These are phyloP conservation scores for Leccinum arenicola DNA, from an alignment of 768 basidiomycete species.

Conservation along the genomic window DNA sequence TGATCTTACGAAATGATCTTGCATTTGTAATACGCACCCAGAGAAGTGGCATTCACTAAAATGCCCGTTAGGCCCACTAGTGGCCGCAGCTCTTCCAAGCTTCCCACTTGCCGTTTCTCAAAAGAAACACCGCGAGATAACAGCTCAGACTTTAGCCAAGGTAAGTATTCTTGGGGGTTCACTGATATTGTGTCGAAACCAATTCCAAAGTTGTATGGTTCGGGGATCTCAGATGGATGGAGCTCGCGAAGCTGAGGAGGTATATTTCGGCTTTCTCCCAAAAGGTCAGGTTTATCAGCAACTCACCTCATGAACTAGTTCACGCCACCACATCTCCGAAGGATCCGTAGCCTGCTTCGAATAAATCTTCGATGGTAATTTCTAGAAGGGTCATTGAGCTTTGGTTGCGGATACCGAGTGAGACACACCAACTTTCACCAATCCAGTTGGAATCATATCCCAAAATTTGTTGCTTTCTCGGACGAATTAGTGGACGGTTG, in stretches of 20 bases:
- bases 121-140: conserved; percentile 41
- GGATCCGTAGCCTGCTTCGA: conserved; percentile 15
- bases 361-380: conserved; percentile 38
- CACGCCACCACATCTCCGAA: conserved; percentile 37
- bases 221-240: conserved; percentile 34
- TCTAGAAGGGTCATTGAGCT: conserved; percentile 24
- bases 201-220: conserved; percentile 36
- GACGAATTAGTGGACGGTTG: conserved; percentile 5
- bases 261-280: not conserved
- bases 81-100: conserved; percentile 46
- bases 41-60: conserved; percentile 56
- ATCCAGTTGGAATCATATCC: conserved; percentile 43
- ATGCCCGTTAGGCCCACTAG: conserved; percentile 35
- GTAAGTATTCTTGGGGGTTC: conserved; percentile 50
- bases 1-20: not conserved
- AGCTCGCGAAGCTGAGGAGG: conserved; percentile 33
- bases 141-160: conserved; percentile 44
- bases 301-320: conserved; percentile 40
- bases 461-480: conserved; percentile 42
- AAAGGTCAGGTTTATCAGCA: not conserved
- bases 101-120: conserved; percentile 38
- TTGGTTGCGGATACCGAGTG: not conserved
- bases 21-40: conserved; percentile 39
- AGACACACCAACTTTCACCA: conserved; percentile 34
- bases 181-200: conserved; percentile 46